Percentiles rank a stretch among this genome's conserved stretches.
These are phyloP conservation scores for Yamadazyma triangularis DNA, from an alignment of 1,139 yeast genomes.

Conservation along the genomic window DNA sequence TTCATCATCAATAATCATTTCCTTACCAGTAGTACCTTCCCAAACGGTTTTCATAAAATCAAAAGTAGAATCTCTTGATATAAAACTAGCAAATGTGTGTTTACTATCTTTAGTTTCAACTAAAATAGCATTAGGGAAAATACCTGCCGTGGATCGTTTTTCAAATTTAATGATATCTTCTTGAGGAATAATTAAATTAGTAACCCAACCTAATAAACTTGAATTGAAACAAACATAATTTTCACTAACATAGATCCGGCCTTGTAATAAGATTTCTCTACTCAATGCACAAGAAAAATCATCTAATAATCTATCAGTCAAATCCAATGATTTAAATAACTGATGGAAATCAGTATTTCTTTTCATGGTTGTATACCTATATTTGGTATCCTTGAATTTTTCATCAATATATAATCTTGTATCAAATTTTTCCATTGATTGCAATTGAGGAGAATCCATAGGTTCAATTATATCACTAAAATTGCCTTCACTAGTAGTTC, in stretches of 20 bases:
- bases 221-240: slow-evolving; percentile 83
- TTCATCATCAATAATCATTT: slow-evolving; percentile 12
- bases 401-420: slow-evolving; percentile 35
- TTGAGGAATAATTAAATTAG: slow-evolving; percentile 69
- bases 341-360: slow-evolving; percentile 79
- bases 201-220: slow-evolving; percentile 91
- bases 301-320: slow-evolving; percentile 68
- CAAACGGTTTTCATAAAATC: slow-evolving; percentile 64
- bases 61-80: slow-evolving; percentile 74
- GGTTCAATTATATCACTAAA: slow-evolving; percentile 18
- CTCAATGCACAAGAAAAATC: slow-evolving; percentile 90
- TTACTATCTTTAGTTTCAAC: slow-evolving; percentile 66
- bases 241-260: slow-evolving; percentile 81
- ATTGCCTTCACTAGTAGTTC: slow-evolving; percentile 30
- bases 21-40: slow-evolving; percentile 31
- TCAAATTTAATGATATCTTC: slow-evolving; percentile 72
- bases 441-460: neutral
- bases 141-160: slow-evolving; percentile 78
- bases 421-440: slow-evolving; percentile 25
- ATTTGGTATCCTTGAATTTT: slow-evolving; percentile 29
- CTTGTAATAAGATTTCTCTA: slow-evolving; percentile 86
- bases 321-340: slow-evolving; percentile 64
- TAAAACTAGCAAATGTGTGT: slow-evolving; percentile 82
- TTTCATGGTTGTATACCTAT: slow-evolving; percentile 58
- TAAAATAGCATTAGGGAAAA: slow-evolving; percentile 86